These are phyloP conservation scores for Epichloe festucae DNA, from an alignment of 2,329 filamentous ascomycete genomes.

Conservation along the genomic window DNA sequence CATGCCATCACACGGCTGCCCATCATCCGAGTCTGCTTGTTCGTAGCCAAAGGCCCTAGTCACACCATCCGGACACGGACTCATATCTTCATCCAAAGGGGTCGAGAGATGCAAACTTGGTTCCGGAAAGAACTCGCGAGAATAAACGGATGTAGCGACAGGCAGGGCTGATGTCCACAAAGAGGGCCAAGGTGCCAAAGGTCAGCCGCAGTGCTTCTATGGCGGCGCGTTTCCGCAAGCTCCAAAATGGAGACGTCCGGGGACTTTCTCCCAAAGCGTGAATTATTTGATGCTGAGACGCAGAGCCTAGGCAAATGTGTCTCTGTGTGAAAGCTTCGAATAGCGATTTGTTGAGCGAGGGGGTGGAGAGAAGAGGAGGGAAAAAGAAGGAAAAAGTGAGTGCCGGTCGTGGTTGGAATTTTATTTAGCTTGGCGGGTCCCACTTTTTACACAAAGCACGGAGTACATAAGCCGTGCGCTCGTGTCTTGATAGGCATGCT, in stretches of 20 bases:
- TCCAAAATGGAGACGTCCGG: slow-evolving; percentile 59
- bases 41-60: slow-evolving; percentile 5
- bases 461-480: neutral
- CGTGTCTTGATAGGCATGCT: neutral
- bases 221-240: slow-evolving; percentile 96
- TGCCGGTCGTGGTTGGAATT: slow-evolving; percentile 8
- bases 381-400: slow-evolving; percentile 11
- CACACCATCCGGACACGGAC: slow-evolving; percentile 39
- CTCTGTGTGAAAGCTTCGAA: slow-evolving; percentile 98
- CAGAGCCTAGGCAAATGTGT: slow-evolving; percentile 17
- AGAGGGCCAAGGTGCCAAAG: slow-evolving; percentile 46
- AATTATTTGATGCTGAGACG: slow-evolving; percentile 21
- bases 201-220: slow-evolving; percentile 97
- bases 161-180: slow-evolving; percentile 24
- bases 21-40: slow-evolving; percentile 23
- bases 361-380: slow-evolving; percentile 34
- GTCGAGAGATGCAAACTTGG: slow-evolving; percentile 29
- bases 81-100: slow-evolving; percentile 78
- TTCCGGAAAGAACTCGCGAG: slow-evolving; percentile 3
- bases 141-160: slow-evolving; percentile 30
- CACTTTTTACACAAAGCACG: neutral
- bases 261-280: slow-evolving; percentile 99
- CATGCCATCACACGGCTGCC: slow-evolving; percentile 37
- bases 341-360: slow-evolving; percentile 99
- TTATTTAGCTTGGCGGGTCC: slow-evolving; percentile 13